phyloP scores from a whole-genome alignment of 495 filamentous ascomycete genomes.

The Jackrogersella multiformis region DNA sequence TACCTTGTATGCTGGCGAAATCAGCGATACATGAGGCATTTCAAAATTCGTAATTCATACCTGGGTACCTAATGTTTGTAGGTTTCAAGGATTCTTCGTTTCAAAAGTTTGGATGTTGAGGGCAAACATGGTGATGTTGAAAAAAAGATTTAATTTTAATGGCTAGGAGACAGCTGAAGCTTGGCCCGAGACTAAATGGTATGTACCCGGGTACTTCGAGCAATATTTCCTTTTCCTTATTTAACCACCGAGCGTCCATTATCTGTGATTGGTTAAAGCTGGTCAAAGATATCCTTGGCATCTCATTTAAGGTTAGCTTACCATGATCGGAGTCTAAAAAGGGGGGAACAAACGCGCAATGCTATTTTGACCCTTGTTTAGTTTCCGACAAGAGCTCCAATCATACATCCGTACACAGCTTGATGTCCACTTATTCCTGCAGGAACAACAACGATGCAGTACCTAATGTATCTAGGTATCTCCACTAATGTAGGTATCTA shows the following conservation, averaged over 20 bases:
- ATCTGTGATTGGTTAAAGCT: constrained; percentile 23
- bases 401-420: constrained; percentile 11
- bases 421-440: constrained; percentile 30
- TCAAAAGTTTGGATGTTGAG: neutral
- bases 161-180: constrained; percentile 9
- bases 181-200: constrained; percentile 6
- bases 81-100: neutral
- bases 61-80: constrained; percentile 8
- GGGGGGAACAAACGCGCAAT: constrained; percentile 5
- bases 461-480: too few species aligned
- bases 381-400: constrained; percentile 20
- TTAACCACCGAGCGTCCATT: neutral
- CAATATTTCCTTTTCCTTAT: constrained; percentile 25
- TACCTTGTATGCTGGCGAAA: neutral
- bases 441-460: constrained; percentile 40
- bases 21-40: neutral
- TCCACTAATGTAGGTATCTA: constrained; percentile 1
- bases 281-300: constrained; percentile 1
- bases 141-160: constrained; percentile 5
- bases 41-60: neutral
- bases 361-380: constrained; percentile 8
- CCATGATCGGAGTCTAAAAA: constrained; percentile 30
- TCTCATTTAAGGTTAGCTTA: constrained; percentile 7
- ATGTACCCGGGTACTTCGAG: neutral
- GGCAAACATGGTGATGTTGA: constrained; percentile 13